phyloP scores from a whole-genome alignment of 2,329 filamentous ascomycete genomes.

The Lachnellula suecica region DNA sequence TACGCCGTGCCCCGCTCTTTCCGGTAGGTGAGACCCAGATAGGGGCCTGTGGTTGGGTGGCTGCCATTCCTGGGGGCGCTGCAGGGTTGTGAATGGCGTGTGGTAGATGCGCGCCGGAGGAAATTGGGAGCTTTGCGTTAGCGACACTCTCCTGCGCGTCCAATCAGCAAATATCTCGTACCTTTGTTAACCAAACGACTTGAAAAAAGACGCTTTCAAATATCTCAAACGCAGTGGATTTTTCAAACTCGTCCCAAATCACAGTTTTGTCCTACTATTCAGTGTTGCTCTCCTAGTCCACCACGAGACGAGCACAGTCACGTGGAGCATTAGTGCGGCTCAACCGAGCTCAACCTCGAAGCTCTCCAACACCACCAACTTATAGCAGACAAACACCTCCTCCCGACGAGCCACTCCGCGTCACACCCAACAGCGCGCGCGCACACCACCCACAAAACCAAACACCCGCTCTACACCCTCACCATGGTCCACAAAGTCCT shows the following conservation, averaged over 20 bases:
- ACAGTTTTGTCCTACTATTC: too few species aligned
- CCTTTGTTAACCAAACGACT: too few species aligned
- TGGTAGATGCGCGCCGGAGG: too few species aligned
- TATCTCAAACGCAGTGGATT: too few species aligned
- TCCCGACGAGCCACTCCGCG: slow-evolving; percentile 10
- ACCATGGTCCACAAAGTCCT: slow-evolving; percentile 54
- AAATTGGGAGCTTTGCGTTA: too few species aligned
- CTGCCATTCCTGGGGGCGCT: slow-evolving; percentile 15
- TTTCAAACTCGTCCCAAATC: too few species aligned
- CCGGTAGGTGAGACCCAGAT: not conserved
- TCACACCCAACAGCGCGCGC: not conserved
- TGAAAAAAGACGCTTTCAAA: too few species aligned
- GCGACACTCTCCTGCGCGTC: too few species aligned
- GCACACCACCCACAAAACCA: not conserved
- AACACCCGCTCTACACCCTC: slow-evolving; percentile 1
- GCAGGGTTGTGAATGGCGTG: not conserved
- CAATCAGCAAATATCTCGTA: too few species aligned
- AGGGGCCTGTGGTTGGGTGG: not conserved
- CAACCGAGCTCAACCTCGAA: not conserved
- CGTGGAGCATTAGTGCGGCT: too few species aligned
- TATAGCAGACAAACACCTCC: slow-evolving; percentile 2
- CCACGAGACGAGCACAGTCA: too few species aligned
- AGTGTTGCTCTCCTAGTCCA: too few species aligned
- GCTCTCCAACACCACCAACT: not conserved
- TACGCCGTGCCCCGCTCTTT: not conserved